Evolutionary conservation across 2,329 filamentous ascomycete genomes (phyloP).

Genomic region (Xylaria polymorpha): DNA sequence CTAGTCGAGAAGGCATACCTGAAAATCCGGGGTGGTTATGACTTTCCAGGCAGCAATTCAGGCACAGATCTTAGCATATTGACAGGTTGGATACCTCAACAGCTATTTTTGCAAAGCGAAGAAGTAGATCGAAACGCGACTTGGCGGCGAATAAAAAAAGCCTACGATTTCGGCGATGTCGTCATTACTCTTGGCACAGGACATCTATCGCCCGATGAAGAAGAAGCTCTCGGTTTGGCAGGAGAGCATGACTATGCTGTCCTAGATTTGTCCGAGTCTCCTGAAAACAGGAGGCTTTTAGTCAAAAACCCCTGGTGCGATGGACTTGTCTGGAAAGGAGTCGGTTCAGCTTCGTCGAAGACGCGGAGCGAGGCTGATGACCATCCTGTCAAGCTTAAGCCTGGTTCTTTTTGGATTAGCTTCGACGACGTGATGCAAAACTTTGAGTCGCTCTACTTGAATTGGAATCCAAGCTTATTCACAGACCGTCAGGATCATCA

Average conservation of each 20-base stretch:
- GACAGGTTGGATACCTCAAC: conserved; percentile 96
- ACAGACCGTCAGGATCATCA: conserved; percentile 85
- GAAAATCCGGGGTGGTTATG: conserved; percentile 94
- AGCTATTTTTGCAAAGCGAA: conserved; percentile 89
- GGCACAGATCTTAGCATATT: conserved; percentile 93
- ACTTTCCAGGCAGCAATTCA: conserved; percentile 97
- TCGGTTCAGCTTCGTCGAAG: conserved; percentile 51
- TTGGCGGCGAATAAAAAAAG: conserved; percentile 80
- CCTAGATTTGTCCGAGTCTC: conserved; percentile 75
- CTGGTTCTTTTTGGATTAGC: conserved; percentile 94
- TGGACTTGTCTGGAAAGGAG: conserved; percentile 77
- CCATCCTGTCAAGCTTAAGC: conserved; percentile 54
- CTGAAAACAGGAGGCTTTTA: conserved; percentile 74
- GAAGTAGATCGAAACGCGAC: conserved; percentile 80
- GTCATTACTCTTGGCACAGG: conserved; percentile 92
- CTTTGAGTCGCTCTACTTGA: conserved; percentile 95
- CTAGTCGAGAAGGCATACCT: conserved; percentile 96
- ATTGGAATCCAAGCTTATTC: conserved; percentile 94
- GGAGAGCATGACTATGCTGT: conserved; percentile 96
- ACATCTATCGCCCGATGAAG: conserved; percentile 78
- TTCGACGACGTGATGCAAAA: conserved; percentile 88
- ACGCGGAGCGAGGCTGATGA: conserved; percentile 32
- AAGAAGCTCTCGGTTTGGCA: conserved; percentile 82
- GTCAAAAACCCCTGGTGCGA: conserved; percentile 98
- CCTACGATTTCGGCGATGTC: conserved; percentile 82